Base-by-base conservation (phyloP, 1,284 basidiomycete genomes). In the Sporisorium reilianum region DNA sequence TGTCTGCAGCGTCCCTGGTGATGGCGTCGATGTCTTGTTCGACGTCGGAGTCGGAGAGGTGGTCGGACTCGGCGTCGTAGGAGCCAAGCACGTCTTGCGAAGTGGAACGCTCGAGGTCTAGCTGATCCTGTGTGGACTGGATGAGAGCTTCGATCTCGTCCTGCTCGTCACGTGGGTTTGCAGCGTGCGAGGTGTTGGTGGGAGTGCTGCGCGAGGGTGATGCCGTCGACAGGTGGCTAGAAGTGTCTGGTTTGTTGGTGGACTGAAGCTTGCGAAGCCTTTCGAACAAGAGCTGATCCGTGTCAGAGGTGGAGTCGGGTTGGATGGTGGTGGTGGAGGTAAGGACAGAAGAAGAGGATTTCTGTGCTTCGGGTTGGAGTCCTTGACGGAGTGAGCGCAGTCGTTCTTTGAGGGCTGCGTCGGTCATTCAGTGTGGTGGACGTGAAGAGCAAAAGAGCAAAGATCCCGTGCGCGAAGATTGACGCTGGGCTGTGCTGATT, bases 71-170 rank as follows among this genome's bases (percentile, higher is more conserved):
- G 48, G 14, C 69, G 52, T 67, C 59, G 59, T 32, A 48, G 22
- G 25, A 55, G 28, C n/a, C n/a, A 16, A 34, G 41, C 3, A 18
- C 9, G 50, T 51, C 16, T 11, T 42, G 25, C 6, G 34, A 11
- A 20, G 52, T 41, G 34, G 59, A 44, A 45, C 48, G 55, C 44
- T 75, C 66, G 23, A 66, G 6, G 23, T 65, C 58, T 3, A 75
- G 30, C 42, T 71, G 60, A 25, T 70, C 56, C 38, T 64, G 63
- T 5, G 73, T 62, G 3, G 49, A 53, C 26, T 52, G 59, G 10
- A 75, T 67, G 40, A 75, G 61, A 26, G 64, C 64, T 30, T 75
- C 61, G 55, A 75, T 56, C 38, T 71, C 57, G 64, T 71, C 73
- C 52, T 71, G 64, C 26, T 70, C 67, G 67, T 63, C 59, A 4